Evolutionary conservation across 768 basidiomycete genomes (phyloP).

Genomic region (Cystofilobasidium capitatum): DNA sequence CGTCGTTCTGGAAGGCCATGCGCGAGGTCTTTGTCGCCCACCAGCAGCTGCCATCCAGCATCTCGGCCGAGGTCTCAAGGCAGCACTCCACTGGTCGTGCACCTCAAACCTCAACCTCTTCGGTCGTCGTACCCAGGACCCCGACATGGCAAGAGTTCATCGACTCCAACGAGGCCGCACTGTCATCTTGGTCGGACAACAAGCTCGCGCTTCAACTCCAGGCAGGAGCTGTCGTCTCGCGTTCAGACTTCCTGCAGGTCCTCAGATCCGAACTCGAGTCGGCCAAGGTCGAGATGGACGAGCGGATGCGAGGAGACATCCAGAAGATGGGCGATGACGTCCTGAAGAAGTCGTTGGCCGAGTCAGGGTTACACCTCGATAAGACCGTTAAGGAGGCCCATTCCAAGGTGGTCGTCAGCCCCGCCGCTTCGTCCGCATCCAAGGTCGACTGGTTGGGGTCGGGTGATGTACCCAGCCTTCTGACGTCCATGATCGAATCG

Average conservation of each 20-base stretch:
- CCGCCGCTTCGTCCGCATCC: not conserved
- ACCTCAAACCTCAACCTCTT: not conserved
- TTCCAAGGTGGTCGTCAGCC: conserved; percentile 15
- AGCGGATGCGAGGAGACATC: conserved; percentile 30
- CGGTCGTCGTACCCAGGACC: not conserved
- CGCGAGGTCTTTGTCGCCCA: conserved; percentile 38
- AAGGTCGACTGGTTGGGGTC: conserved; percentile 47
- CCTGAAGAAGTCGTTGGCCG: conserved; percentile 27
- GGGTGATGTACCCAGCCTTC: conserved; percentile 59
- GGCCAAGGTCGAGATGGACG: conserved; percentile 32
- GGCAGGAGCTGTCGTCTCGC: conserved; percentile 36
- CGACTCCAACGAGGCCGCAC: conserved; percentile 35
- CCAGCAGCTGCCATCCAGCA: conserved; percentile 31
- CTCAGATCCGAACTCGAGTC: conserved; percentile 38
- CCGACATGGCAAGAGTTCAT: conserved; percentile 36
- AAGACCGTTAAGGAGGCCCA: conserved; percentile 25
- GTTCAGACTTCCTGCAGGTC: conserved; percentile 37
- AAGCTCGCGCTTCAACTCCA: conserved; percentile 33
- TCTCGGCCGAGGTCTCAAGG: conserved; percentile 30
- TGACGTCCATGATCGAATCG: conserved; percentile 64
- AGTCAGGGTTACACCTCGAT: not conserved
- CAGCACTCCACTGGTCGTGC: not conserved
- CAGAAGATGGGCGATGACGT: conserved; percentile 32
- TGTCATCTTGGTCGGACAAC: conserved; percentile 36
- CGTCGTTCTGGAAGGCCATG: conserved; percentile 42